Evolutionary conservation across 108 stramenopile species (phyloP), one percentile per base, ranked within the genome.

Genomic region (Aureococcus anophagefferens): DNA sequence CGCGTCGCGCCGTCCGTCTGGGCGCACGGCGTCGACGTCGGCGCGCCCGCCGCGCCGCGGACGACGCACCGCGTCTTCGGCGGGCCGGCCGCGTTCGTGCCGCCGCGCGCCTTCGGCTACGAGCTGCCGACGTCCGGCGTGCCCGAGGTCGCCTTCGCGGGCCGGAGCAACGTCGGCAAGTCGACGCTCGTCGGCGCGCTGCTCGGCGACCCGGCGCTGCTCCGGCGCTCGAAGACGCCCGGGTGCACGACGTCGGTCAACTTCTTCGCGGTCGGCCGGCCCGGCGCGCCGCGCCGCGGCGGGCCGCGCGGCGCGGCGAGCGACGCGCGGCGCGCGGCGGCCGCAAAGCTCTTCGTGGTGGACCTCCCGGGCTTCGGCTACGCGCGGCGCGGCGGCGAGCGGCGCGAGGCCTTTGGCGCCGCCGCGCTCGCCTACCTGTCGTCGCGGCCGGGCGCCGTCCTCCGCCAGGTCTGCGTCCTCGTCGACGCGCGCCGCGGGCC

Each of bases 161-260:
- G 71, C 32, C 71, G 71, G 30, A 46, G 37, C 35, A 71, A 71
- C 63, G 71, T 71, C 11, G 71, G 71, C 30, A 71, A 71, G 63
- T 64, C 63, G 15, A 63, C 62, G 62, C 5, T 71, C 5, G 45
- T 71, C 33, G 63, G 63, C 32, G 63, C 63, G 15, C 5, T 71
- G 18, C 1, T 30, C 0, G 63, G 63, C 21, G 30, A 63, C 31
- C 30, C 62, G 13, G 1, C 17, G 51, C 21, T 66, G 5, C 7
- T 66, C 17, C 17, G 66, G 18, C 3, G 7, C 21, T 66, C 66
- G 21, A 66, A 29, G 66, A 40, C 16, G 66, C 66, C 66, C 3
- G 66, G 66, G 25, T 9, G 66, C 25, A 66, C 66, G 37, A 35
- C 36, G 0, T 9, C 21, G 21, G 25, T 29, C 16, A 66, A 29